Evolutionary conservation across 768 basidiomycete species (phyloP).

Genomic region (Heimioporus sp.): DNA sequence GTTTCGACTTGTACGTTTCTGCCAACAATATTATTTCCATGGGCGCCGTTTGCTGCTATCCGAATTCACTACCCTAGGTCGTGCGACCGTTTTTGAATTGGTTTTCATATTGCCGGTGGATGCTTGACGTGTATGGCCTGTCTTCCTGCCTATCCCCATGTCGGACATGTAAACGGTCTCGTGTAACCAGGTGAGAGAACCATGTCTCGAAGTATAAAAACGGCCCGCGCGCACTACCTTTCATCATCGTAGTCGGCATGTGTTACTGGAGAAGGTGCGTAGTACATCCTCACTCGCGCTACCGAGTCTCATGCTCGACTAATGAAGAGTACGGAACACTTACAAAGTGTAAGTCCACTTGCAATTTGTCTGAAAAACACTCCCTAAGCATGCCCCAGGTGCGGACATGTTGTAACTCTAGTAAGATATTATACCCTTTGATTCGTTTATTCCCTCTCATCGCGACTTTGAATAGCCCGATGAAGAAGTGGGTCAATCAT

Average conservation of each 20-base stretch:
- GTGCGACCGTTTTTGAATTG: slow-evolving; percentile 29
- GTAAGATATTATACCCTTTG: slow-evolving; percentile 30
- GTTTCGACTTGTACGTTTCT: slow-evolving; percentile 31
- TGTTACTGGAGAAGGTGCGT: slow-evolving; percentile 62
- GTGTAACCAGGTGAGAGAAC: slow-evolving; percentile 30
- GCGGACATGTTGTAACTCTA: slow-evolving; percentile 51
- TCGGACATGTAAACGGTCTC: slow-evolving; percentile 16
- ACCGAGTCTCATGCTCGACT: slow-evolving; percentile 15
- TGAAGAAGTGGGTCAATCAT: slow-evolving; percentile 44
- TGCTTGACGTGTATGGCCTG: slow-evolving; percentile 27
- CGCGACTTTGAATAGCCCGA: slow-evolving; percentile 43
- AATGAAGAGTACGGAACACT: slow-evolving; percentile 51
- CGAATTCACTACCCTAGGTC: slow-evolving; percentile 23
- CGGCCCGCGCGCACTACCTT: slow-evolving; percentile 1
- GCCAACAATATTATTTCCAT: slow-evolving; percentile 16
- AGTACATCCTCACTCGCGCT: neutral
- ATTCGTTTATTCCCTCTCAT: slow-evolving; percentile 6
- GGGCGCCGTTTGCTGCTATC: slow-evolving; percentile 10
- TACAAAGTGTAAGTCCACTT: slow-evolving; percentile 44
- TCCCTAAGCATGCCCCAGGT: slow-evolving; percentile 34
- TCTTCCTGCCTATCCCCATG: slow-evolving; percentile 26
- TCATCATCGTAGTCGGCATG: slow-evolving; percentile 36
- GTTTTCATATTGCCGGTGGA: slow-evolving; percentile 20
- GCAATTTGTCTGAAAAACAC: neutral
- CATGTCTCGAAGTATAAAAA: slow-evolving; percentile 30